These are phyloP conservation scores for Arthromyces matolae DNA, from an alignment of 768 basidiomycete species.

Conservation along the genomic window DNA sequence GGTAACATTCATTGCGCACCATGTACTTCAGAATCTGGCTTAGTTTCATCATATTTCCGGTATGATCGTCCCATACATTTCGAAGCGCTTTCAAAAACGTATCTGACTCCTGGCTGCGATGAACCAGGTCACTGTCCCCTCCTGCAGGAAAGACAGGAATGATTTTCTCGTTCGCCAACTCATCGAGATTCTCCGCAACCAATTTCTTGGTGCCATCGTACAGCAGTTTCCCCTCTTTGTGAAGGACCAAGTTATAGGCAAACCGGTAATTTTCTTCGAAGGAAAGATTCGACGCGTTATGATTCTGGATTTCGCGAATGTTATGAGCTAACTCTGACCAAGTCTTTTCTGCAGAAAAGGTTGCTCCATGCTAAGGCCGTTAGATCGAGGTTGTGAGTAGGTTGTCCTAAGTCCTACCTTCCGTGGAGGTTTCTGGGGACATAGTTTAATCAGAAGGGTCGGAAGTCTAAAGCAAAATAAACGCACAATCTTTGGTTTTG, in stretches of 20 bases:
- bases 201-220: constrained; percentile 83
- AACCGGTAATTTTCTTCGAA: constrained; percentile 43
- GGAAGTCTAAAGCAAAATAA: too few species aligned
- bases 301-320: constrained; percentile 91
- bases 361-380: constrained; percentile 60
- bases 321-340: constrained; percentile 81
- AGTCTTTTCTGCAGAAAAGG: constrained; percentile 76
- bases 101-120: constrained; percentile 82
- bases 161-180: constrained; percentile 71
- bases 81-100: constrained; percentile 77
- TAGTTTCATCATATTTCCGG: constrained; percentile 80
- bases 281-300: constrained; percentile 84
- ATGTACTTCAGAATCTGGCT: constrained; percentile 93
- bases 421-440: constrained; percentile 45
- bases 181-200: constrained; percentile 78
- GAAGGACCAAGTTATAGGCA: constrained; percentile 21
- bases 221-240: constrained; percentile 46
- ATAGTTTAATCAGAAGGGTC: too few species aligned
- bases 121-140: constrained; percentile 61
- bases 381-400: too few species aligned
- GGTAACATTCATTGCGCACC: constrained; percentile 46
- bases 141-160: constrained; percentile 80
- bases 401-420: constrained; percentile 31
- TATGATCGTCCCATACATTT: constrained; percentile 93
- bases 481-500: constrained; percentile 46